Base-by-base conservation (phyloP, 1,284 basidiomycete genomes). In the Ganoderma leucocontextum region DNA sequence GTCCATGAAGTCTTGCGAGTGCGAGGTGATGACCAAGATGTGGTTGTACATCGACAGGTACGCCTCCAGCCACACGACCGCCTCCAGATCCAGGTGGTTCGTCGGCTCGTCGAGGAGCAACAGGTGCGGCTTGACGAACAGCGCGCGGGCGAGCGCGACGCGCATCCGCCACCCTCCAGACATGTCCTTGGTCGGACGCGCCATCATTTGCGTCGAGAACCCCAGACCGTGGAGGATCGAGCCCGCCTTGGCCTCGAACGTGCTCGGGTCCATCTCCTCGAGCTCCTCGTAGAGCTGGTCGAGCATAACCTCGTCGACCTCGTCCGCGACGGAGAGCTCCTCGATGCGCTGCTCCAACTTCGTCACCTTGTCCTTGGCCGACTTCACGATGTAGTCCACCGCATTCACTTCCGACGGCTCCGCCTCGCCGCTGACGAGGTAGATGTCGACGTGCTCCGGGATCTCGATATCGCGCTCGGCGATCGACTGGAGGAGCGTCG, bases 1-100 rank as follows among this genome's bases (percentile, higher is more conserved):
- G 84, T 99, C 97, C 95, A 99, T 97, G 86, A 99, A 99, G 85
- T 99, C 97, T 80, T 96, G 94, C 60, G 97, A 98, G 85, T 99
- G 97, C 67, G 94, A 96, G 39, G 95, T 97, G 83, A 96, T 92
- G 77, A 98, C 94, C 74, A 99, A 89, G 79, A 99, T 99, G 81
- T 99, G 96, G 85, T 98, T 98, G 85, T 99, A 99, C 60, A 95
- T 98, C 59, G 95, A 95, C 57, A 99, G 87, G 83, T 99, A 99
- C 15, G 97, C 97, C 82, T 99, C 97, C 66, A 99, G 86, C 97
- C 97, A 99, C 68, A 99, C 97, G 74, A 99, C 97, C 64, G 97
- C 97, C 73, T 97, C 84, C 2, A 92, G 81, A 66, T 99, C 97
- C 82, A 98, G 87, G 78, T 96, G 95, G 80, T 96, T 96, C 53